Evolutionary conservation across 345 rosid genomes (phyloP), one percentile per base, ranked within the genome.

Genomic region (Brassica rapa): DNA sequence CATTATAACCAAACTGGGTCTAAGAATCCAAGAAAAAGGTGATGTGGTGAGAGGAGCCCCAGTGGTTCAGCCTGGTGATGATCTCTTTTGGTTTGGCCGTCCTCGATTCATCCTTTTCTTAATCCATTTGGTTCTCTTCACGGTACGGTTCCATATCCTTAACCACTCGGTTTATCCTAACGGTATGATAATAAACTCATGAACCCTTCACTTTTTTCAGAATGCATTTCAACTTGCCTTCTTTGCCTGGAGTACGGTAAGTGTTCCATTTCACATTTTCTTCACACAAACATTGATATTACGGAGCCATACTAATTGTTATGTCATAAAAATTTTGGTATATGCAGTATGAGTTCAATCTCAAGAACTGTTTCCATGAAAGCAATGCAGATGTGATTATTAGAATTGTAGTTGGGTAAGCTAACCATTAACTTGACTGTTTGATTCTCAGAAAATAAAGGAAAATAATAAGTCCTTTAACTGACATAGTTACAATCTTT

Each of bases 201-300:
- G 51, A 73, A 11, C 0, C 5, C 16, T 19, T 53, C 23, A 51
- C 51, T 79, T 37, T 79, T 37, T 74, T 76, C 89, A 93, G 98
- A 93, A 93, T 73, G 92, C 98, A 8, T 91, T 93, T 76, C 97
- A 93, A 63, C 71, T 93, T 62, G 92, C 98, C 68, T 93, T 91
- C 82, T 91, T 93, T 81, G 88, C 91, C 14, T 91, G 98, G 98
- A 91, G 93, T 76, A 88, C 91, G 86, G 97, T 93, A 88, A 84
- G 85, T 5, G 3, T 59, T 4, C 5, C 49, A 59, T 59, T 78
- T 67, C 74, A 67, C 46, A 66, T 10, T 61, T 25, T 55, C 0
- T 33, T 67, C 10, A 51, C 12, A 49, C 8, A 25, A 49, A 64
- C 23, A 21, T 56, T 2, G 5, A 51, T 5, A 51, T 14, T 68